Percentiles rank a stretch among this genome's conserved stretches.
These are phyloP conservation scores for Blastomyces silverae DNA, from an alignment of 2,329 filamentous ascomycete species.

Conservation along the genomic window DNA sequence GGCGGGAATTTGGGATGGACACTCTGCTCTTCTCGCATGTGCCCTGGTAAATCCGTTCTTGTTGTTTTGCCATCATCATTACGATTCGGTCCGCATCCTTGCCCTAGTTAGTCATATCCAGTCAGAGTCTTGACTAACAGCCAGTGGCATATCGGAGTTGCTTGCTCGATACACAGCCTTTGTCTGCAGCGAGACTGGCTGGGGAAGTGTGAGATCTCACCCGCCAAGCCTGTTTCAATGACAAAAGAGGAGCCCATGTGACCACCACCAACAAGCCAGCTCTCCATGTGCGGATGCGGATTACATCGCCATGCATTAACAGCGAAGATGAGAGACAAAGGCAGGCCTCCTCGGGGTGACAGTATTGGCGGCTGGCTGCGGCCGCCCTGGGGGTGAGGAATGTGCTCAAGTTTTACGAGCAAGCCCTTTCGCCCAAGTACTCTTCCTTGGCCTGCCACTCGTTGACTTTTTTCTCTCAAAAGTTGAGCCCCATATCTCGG, in stretches of 20 bases:
- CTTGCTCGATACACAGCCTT: background rate
- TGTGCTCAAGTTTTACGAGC: background rate
- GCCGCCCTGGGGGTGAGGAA: background rate
- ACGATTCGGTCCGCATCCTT: background rate
- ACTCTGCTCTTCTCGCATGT: background rate
- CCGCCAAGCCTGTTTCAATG: slow-evolving; percentile 8
- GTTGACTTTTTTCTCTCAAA: background rate
- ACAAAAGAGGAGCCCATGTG: slow-evolving; percentile 7
- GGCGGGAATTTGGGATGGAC: background rate
- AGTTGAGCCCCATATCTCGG: background rate
- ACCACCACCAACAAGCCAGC: background rate
- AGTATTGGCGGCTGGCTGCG: background rate
- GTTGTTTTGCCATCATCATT: background rate
- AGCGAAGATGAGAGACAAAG: background rate
- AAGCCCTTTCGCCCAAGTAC: background rate
- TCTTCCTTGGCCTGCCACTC: background rate
- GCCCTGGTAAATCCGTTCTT: background rate
- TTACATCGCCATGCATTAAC: slow-evolving; percentile 1
- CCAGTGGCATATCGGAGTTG: background rate
- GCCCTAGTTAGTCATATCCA: background rate
- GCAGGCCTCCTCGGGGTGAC: background rate
- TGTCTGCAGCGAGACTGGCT: background rate
- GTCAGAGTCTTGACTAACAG: background rate
- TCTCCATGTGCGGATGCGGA: background rate
- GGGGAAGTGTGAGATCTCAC: background rate